Base-by-base conservation (phyloP, 2,329 filamentous ascomycete genomes). In the Ascosphaera acerosa region DNA sequence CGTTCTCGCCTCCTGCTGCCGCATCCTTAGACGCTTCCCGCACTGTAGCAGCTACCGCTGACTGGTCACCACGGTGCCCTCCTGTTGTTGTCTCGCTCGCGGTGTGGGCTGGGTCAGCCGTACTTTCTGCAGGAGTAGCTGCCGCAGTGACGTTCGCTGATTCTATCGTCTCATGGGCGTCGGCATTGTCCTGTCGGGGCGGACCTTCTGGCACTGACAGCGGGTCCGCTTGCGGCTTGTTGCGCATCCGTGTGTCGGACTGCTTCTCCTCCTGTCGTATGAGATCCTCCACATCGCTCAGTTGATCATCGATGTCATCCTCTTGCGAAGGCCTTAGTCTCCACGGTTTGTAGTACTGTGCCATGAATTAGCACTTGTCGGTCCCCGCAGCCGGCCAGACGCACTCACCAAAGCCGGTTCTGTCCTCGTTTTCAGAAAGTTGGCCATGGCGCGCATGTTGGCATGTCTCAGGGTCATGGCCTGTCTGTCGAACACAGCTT, bases 311-410 rank as follows among this genome's bases (percentile, higher is more conserved):
- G 45, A 92, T 76, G 7, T 51, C 58, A 4, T 68, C 63, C 48
- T 82, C 67, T 47, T 92, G 74, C 28, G 66, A 60, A 4, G 57
- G 49, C 18, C 66, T 68, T 34, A 76, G 59, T 41, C 80, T 70
- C 73, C 76, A 89, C 1, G 84, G 84, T 29, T 73, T 70, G 50
- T 87, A 92, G 49, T 75, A 84, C 80, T 91, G 9, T 26, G 6
- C 33, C 9, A 22, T 23, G 23, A 39, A 42, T 50, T 40, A 47
- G 39, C 10, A 36, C 31, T 25, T 4, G 18, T 10, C 14, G 15
- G 15, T 20, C 6, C 33, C 17, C 9, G n/a, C n/a, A n/a, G n/a
- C n/a, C n/a, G n/a, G n/a, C n/a, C n/a, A n/a, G n/a, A 15, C 18
- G 6, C 30, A 59, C 75, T 46, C 60, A 90, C 81, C 44, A 92